phyloP scores from a whole-genome alignment of 2,329 filamentous ascomycete genomes.

The Trichoderma breve region DNA sequence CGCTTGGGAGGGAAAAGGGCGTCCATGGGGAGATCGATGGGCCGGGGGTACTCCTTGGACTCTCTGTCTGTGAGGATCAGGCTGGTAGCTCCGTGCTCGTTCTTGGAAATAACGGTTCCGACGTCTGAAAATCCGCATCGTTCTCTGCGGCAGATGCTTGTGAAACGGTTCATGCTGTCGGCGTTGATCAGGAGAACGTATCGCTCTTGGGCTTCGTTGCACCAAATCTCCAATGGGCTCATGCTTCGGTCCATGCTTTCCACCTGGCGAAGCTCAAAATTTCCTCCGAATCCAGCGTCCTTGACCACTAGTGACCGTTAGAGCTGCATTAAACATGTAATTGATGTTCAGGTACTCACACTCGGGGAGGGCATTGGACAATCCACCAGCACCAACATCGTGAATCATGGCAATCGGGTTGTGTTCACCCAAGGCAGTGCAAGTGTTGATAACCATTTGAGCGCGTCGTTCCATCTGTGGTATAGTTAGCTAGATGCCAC shows the following conservation, averaged over 20 bases:
- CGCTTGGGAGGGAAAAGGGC: conserved; percentile 84
- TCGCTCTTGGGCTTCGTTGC: conserved; percentile 93
- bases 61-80: conserved; percentile 81
- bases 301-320: conserved; percentile 60
- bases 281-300: conserved; percentile 86
- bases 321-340: neutral
- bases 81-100: conserved; percentile 62
- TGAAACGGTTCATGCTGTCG: conserved; percentile 75
- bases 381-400: conserved; percentile 90
- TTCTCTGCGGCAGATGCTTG: conserved; percentile 70
- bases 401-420: conserved; percentile 97
- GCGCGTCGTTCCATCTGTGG: conserved; percentile 76
- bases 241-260: conserved; percentile 88
- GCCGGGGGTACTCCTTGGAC: conserved; percentile 68
- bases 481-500: neutral
- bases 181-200: conserved; percentile 89
- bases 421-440: conserved; percentile 75
- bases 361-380: conserved; percentile 74
- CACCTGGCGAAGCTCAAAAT: conserved; percentile 90
- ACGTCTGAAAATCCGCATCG: conserved; percentile 92
- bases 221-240: conserved; percentile 97
- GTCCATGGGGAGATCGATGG: conserved; percentile 87
- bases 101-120: conserved; percentile 66
- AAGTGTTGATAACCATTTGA: conserved; percentile 97
- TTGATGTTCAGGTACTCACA: conserved; percentile 27